A percentile compares a stretch with the other conserved stretches of the same genome.
Conservation (phyloP, 1,284 basidiomycete species). For the Boletellus sp. region DNA sequence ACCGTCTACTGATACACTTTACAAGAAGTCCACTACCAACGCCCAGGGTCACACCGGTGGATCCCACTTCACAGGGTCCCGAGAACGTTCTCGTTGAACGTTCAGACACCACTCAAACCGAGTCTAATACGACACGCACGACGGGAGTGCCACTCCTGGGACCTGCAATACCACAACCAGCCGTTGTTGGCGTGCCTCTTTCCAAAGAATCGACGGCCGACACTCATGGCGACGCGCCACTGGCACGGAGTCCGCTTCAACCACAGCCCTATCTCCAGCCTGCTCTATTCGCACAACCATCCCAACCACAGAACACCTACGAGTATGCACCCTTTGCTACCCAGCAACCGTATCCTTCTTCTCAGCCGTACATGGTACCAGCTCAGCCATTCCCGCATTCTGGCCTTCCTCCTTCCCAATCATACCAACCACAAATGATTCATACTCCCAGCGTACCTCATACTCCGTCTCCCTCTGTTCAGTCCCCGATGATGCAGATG, state of each 20-base stretch:
- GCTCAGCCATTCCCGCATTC: constrained; percentile 18
- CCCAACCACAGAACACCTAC: constrained; percentile 22
- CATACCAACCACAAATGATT: constrained; percentile 18
- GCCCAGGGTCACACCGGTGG: constrained; percentile 54
- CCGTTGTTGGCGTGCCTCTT: not conserved
- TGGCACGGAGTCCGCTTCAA: constrained; percentile 8
- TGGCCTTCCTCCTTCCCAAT: constrained; percentile 17
- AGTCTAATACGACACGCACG: constrained; percentile 1
- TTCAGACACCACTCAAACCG: not conserved
- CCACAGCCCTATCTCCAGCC: constrained; percentile 13
- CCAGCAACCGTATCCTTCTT: constrained; percentile 16
- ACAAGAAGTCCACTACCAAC: constrained; percentile 54
- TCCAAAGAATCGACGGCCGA: constrained; percentile 4
- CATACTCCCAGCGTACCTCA: constrained; percentile 13
- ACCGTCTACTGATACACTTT: constrained; percentile 20
- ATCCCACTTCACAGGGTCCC: constrained; percentile 17
- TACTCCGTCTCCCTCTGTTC: constrained; percentile 15
- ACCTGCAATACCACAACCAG: constrained; percentile 2
- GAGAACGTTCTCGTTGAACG: constrained; percentile 2
- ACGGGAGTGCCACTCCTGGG: not conserved
- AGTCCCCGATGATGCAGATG: constrained; percentile 15
- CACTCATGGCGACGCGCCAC: not conserved
- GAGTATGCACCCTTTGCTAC: constrained; percentile 12
- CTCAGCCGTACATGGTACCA: constrained; percentile 19
- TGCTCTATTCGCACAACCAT: constrained; percentile 9